Base-by-base conservation (phyloP, 331 rosid genomes). In the Quercus lobata region DNA sequence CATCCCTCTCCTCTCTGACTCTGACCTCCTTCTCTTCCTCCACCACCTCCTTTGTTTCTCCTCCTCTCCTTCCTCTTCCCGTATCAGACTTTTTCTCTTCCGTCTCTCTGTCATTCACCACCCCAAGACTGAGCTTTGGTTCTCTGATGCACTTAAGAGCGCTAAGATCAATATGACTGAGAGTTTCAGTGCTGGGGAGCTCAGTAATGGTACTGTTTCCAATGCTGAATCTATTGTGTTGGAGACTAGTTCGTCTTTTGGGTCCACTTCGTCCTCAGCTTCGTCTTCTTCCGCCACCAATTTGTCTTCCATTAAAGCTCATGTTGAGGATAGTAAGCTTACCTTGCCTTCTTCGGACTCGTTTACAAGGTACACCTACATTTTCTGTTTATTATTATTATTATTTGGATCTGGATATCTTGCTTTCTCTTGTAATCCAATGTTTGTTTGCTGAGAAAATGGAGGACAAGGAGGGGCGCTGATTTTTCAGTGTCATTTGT, bases 111-210 rank as follows among this genome's bases (percentile, higher is more conserved):
- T 76, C 14, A 80, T 88, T 17, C 81, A 71, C 37, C 92, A 86
- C 25, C 94, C 90, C n/a, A 88, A 86, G 68, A 84, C 92, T 0
- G 92, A 90, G 83, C 58, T 88, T 8, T 90, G 94, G 94, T 88
- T 88, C 81, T 77, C 63, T 57, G 94, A 90, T 60, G 92, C 91
- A 69, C 84, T 90, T 8, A 84, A 86, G 72, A 57, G 87, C n/a
- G 82, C 89, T 3, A 74, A 77, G 83, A 79, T 86, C 3, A 85
- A 77, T 19, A 72, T 58, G 22, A 72, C 46, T 44, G 79, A 85
- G 37, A 68, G 11, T 61, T 32, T 66, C 72, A 57, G 30, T 21
- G 70, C 75, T 60, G 79, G 75, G 21, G 76, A 68, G 41, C 63
- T 41, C 24, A 54, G 57, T 49, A 76, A 24, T 62, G 75, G 80